phyloP scores from a whole-genome alignment of 352 stramenopile genomes.

The Phytopythium chamaehyphon region DNA sequence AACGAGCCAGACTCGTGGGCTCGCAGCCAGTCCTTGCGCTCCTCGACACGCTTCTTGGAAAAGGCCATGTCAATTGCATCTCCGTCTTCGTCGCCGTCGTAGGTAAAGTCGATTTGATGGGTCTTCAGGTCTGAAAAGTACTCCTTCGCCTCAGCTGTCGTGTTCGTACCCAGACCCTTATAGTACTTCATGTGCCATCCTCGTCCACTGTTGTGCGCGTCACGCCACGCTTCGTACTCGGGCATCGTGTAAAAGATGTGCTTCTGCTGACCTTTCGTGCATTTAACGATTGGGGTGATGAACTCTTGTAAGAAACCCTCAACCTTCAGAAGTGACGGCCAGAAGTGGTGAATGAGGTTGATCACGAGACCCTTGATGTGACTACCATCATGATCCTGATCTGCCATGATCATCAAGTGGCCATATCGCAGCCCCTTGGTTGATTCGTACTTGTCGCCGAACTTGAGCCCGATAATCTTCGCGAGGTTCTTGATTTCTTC shows the following conservation, averaged over 20 bases:
- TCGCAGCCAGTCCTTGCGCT: conserved; percentile 96
- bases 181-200: conserved; percentile 99
- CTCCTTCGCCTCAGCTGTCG: conserved; percentile 93
- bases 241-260: conserved; percentile 97
- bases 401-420: conserved; percentile 99
- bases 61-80: conserved; percentile 97
- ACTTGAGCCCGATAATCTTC: conserved; percentile 97
- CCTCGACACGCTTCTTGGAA: conserved; percentile 94
- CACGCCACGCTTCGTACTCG: conserved; percentile 95
- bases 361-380: conserved; percentile 99
- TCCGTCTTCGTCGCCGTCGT: conserved; percentile 85
- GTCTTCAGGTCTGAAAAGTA: conserved; percentile 96
- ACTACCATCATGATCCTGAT: conserved; percentile 98
- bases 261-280: conserved; percentile 80
- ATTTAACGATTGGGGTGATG: conserved; percentile 98
- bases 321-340: conserved; percentile 93
- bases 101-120: conserved; percentile 93
- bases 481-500: conserved; percentile 96
- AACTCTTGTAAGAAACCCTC: conserved; percentile 93
- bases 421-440: conserved; percentile 92
- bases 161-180: conserved; percentile 99
- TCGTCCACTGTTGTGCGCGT: conserved; percentile 82
- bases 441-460: conserved; percentile 92
- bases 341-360: conserved; percentile 99
- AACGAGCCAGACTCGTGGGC: conserved; percentile 84